phyloP scores from a whole-genome alignment of 352 stramenopile genomes.

The Pythium phragmitis region DNA sequence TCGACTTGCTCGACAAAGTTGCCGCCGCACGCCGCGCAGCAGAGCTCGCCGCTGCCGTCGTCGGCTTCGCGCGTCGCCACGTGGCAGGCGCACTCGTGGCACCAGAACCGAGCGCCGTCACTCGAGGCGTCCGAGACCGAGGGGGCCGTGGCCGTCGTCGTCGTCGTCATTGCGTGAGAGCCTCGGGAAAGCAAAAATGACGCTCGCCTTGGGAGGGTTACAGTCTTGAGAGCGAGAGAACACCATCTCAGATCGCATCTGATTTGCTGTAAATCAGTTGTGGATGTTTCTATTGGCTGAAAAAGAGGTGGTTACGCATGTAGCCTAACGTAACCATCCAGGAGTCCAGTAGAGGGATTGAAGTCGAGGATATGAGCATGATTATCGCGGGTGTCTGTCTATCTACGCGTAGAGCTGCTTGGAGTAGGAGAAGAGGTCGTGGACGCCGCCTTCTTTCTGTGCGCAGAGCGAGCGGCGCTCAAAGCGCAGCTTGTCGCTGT shows the following conservation, averaged over 20 bases:
- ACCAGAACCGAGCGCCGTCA: constrained; percentile 56
- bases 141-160: not conserved
- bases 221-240: not conserved
- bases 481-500: constrained; percentile 85
- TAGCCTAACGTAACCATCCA: not conserved
- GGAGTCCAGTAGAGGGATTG: not conserved
- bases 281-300: no score
- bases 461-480: constrained; percentile 96
- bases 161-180: not conserved
- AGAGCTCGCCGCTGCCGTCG: constrained; percentile 58
- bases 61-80: constrained; percentile 58
- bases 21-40: constrained; percentile 62
- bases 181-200: not conserved
- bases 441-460: constrained; percentile 97
- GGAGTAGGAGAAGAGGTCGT: constrained; percentile 96
- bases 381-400: not conserved
- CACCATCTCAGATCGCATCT: not conserved
- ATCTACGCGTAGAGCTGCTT: constrained; percentile 80
- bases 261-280: not conserved
- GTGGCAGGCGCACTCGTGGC: constrained; percentile 66
- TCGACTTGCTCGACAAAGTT: constrained; percentile 89
- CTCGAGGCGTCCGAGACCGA: constrained; percentile 2
- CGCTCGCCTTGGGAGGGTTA: not conserved
- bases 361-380: not conserved
- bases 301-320: no score